Evolutionary conservation across 345 rosid species (phyloP).

Genomic region (Leavenworthia alabamica): DNA sequence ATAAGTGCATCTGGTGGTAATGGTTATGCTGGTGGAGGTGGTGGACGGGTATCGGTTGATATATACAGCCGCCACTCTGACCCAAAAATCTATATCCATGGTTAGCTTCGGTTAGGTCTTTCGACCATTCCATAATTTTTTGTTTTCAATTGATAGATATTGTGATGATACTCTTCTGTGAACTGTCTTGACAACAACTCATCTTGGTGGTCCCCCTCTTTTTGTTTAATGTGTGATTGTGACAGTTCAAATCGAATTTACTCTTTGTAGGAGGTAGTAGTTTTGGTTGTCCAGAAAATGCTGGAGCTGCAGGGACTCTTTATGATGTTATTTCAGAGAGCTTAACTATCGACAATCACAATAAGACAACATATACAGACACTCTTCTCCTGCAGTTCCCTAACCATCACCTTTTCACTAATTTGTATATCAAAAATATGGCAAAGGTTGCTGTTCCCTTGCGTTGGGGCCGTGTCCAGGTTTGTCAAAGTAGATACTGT

Average conservation of each 20-base stretch:
- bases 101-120: conserved; percentile 37
- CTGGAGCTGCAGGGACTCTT: conserved; percentile 94
- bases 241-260: background rate
- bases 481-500: conserved; percentile 33
- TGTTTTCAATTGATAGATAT: background rate
- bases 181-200: background rate
- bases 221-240: background rate
- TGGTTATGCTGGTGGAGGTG: conserved; percentile 97
- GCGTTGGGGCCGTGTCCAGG: conserved; percentile 99
- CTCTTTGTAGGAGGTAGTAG: conserved; percentile 73
- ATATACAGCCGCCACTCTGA: conserved; percentile 83
- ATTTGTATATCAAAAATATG: conserved; percentile 64
- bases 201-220: background rate
- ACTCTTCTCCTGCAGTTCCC: conserved; percentile 91
- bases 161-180: background rate
- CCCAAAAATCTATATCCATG: conserved; percentile 74
- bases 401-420: conserved; percentile 83
- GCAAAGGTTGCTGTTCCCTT: conserved; percentile 92
- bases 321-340: conserved; percentile 89
- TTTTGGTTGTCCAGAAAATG: conserved; percentile 66
- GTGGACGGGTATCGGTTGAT: conserved; percentile 82
- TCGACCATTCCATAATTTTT: background rate
- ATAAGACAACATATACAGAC: conserved; percentile 70
- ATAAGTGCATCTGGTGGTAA: conserved; percentile 94
- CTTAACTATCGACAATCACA: conserved; percentile 68